Percentiles rank a stretch among this genome's conserved stretches.
Conservation (phyloP, 441 rosid genomes). For the Erodium chrysanthum region DNA sequence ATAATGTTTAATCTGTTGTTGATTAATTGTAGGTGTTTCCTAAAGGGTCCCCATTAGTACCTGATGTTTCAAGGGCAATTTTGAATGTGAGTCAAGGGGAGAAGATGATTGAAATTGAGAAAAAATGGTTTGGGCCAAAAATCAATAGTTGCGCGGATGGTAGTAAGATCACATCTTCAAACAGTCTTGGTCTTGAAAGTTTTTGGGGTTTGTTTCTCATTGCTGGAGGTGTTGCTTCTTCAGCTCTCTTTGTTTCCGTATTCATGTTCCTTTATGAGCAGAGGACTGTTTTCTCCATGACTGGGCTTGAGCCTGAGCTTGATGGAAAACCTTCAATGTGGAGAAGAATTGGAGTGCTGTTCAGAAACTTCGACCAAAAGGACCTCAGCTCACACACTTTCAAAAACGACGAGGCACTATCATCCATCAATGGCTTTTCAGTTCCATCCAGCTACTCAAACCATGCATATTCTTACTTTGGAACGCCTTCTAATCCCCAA, state of each 20-base stretch:
- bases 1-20: background rate
- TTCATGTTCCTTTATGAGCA: slow-evolving; percentile 24
- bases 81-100: slow-evolving; percentile 44
- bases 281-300: slow-evolving; percentile 18
- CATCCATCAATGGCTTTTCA: slow-evolving; percentile 43
- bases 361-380: too few relatives aligned
- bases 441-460: slow-evolving; percentile 39
- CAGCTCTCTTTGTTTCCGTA: slow-evolving; percentile 29
- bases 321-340: too few relatives aligned
- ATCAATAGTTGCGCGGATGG: slow-evolving; percentile 27
- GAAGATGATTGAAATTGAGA: slow-evolving; percentile 31
- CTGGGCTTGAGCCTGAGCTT: too few relatives aligned
- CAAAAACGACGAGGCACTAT: too few relatives aligned
- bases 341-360: too few relatives aligned
- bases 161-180: slow-evolving; percentile 23
- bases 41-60: slow-evolving; percentile 41
- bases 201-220: slow-evolving; percentile 49
- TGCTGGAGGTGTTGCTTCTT: slow-evolving; percentile 25
- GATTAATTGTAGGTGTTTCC: slow-evolving; percentile 59
- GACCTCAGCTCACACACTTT: too few relatives aligned
- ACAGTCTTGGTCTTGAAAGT: slow-evolving; percentile 38
- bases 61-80: slow-evolving; percentile 52
- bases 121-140: slow-evolving; percentile 29
- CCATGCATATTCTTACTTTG: too few relatives aligned
- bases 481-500: too few relatives aligned